A percentile compares a stretch with the other conserved stretches of the same genome.
phyloP scores from a whole-genome alignment of 2,329 filamentous ascomycete species.

The Thermothelomyces thermophilus region DNA sequence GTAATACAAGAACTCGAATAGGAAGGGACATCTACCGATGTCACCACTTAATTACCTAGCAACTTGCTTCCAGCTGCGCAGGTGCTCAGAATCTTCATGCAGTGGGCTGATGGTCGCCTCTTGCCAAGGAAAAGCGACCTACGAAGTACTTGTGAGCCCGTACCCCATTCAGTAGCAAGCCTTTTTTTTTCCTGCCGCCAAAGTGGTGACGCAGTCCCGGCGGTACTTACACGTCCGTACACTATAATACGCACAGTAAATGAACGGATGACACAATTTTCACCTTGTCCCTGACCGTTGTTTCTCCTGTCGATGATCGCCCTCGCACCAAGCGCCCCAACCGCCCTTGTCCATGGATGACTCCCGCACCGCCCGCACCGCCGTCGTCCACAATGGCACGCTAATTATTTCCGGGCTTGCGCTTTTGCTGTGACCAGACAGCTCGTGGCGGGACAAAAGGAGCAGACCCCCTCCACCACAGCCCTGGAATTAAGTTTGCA shows the following conservation, averaged over 20 bases:
- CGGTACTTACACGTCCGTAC: too few relatives aligned
- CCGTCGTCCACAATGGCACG: slow-evolving; percentile 19
- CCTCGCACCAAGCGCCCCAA: slow-evolving; percentile 7
- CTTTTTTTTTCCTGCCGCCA: too few relatives aligned
- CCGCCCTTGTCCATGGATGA: slow-evolving; percentile 17
- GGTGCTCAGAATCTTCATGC: too few relatives aligned
- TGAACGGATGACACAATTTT: slow-evolving; percentile 18
- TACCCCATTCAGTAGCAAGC: too few relatives aligned
- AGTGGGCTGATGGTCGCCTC: too few relatives aligned
- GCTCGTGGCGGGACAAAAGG: slow-evolving; percentile 15
- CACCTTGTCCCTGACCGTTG: slow-evolving; percentile 5
- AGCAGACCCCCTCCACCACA: slow-evolving; percentile 8
- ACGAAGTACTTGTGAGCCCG: too few relatives aligned
- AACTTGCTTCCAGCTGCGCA: too few relatives aligned
- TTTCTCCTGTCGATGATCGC: slow-evolving; percentile 5
- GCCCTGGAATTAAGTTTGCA: slow-evolving; percentile 14
- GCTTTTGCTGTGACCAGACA: slow-evolving; percentile 7
- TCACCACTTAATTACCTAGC: too few relatives aligned
- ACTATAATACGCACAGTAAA: slow-evolving; percentile 6
- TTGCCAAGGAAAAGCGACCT: too few relatives aligned
- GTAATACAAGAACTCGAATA: too few relatives aligned
- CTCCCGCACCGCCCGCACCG: slow-evolving; percentile 19
- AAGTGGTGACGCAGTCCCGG: too few relatives aligned
- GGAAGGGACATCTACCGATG: too few relatives aligned
- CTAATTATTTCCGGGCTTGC: slow-evolving; percentile 25